Evolutionary conservation across 2,329 filamentous ascomycete species (phyloP).

Genomic region (Domatiomyces globalis): DNA sequence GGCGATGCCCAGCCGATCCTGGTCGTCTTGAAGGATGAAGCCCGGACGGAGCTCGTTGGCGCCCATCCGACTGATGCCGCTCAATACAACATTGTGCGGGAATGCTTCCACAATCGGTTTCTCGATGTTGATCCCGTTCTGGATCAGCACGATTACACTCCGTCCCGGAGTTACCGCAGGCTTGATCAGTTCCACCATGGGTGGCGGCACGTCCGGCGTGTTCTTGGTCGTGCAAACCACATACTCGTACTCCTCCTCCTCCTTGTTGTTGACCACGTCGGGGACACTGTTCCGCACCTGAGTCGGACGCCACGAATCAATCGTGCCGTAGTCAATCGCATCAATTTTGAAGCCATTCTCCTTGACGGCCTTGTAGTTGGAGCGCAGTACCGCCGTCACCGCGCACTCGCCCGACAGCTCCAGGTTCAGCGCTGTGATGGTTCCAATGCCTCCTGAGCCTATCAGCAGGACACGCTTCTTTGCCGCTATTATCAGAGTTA

Average conservation of each 20-base stretch:
- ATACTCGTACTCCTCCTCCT: constrained; percentile 35
- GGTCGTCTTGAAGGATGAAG: constrained; percentile 39
- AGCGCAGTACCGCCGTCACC: constrained; percentile 43
- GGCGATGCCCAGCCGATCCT: constrained; percentile 38
- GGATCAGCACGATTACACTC: constrained; percentile 43
- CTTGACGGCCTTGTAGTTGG: constrained; percentile 40
- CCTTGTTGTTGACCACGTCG: constrained; percentile 21
- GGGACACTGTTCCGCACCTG: constrained; percentile 37
- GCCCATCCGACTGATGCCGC: constrained; percentile 40
- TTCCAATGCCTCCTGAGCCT: constrained; percentile 44
- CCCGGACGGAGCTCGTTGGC: constrained; percentile 36
- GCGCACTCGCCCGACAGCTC: constrained; percentile 37
- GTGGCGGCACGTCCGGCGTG: constrained; percentile 39
- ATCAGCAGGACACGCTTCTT: constrained; percentile 37
- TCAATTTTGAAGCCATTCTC: constrained; percentile 40
- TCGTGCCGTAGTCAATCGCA: constrained; percentile 36
- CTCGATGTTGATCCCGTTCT: constrained; percentile 53
- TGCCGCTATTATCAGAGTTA: constrained; percentile 4
- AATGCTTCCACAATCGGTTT: constrained; percentile 37
- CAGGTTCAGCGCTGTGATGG: constrained; percentile 43
- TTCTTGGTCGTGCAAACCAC: constrained; percentile 47
- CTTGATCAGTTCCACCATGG: constrained; percentile 34
- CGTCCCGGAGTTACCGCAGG: constrained; percentile 38
- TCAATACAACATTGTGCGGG: constrained; percentile 39
- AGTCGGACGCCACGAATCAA: constrained; percentile 39